A percentile compares a stretch with the other conserved stretches of the same genome.
These are phyloP conservation scores for Lentinula aciculospora DNA, from an alignment of 768 basidiomycete genomes.

Conservation along the genomic window DNA sequence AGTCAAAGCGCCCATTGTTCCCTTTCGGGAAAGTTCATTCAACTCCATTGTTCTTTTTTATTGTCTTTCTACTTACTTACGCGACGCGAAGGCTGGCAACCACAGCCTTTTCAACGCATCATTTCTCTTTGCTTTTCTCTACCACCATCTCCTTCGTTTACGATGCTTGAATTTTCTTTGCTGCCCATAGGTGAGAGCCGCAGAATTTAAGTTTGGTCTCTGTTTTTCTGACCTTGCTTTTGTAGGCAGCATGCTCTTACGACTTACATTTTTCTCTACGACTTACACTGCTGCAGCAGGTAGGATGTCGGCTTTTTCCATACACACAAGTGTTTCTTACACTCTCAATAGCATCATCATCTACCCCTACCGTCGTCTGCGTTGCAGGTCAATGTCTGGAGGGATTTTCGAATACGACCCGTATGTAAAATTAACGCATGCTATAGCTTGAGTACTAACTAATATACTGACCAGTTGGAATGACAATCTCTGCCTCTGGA, in stretches of 20 bases:
- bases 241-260: neutral
- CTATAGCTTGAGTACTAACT: neutral
- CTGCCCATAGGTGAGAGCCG: neutral
- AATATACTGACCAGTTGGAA: constrained; percentile 51
- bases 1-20: constrained; percentile 1
- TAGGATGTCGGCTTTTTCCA: neutral
- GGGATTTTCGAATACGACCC: constrained; percentile 69
- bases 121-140: neutral
- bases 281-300: neutral
- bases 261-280: neutral
- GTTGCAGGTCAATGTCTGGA: constrained; percentile 87
- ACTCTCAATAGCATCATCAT: constrained; percentile 42
- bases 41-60: neutral
- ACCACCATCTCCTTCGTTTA: constrained; percentile 5
- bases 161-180: constrained; percentile 5
- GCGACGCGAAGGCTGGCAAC: constrained; percentile 2
- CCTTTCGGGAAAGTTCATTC: neutral
- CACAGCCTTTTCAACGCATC: constrained; percentile 3
- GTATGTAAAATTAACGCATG: constrained; percentile 25
- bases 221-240: neutral
- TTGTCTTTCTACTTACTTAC: neutral
- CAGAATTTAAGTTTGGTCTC: neutral
- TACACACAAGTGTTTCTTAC: neutral
- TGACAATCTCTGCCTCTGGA: constrained; percentile 53
- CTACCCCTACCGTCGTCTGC: constrained; percentile 60